Conservation (phyloP, 306 rosid species). For the Gillenia trifoliata region DNA sequence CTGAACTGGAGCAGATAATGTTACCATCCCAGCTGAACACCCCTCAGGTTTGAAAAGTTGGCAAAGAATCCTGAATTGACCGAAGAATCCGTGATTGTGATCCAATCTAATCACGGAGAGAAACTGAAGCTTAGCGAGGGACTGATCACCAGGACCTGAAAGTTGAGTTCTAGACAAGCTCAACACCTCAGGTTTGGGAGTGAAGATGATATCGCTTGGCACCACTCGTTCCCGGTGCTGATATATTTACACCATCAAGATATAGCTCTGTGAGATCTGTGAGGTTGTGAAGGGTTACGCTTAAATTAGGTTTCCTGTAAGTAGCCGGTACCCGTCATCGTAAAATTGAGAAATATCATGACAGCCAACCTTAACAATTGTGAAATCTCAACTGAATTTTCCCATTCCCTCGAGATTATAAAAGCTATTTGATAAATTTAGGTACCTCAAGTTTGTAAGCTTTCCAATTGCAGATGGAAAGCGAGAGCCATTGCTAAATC, state of each 20-base stretch:
- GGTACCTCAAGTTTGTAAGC: constrained; percentile 3
- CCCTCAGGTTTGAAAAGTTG: neutral
- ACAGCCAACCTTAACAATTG: neutral
- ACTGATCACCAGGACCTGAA: constrained; percentile 3
- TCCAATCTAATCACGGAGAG: neutral
- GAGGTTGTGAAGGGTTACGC: neutral
- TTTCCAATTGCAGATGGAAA: constrained; percentile 22
- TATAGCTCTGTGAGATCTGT: neutral
- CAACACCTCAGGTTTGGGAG: constrained; percentile 5
- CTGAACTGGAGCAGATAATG: neutral
- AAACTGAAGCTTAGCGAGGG: neutral
- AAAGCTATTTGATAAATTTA: neutral
- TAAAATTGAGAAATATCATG: constrained; percentile 10
- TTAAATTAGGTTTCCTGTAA: constrained; percentile 7
- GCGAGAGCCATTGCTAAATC: neutral
- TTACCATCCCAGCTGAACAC: neutral
- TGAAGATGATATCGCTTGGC: constrained; percentile 4
- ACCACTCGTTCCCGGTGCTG: constrained; percentile 34
- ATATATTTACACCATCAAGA: constrained; percentile 21
- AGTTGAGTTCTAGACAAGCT: neutral
- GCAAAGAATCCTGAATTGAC: neutral
- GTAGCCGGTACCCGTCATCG: too few species aligned
- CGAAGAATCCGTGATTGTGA: too few species aligned
- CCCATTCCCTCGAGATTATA: too few species aligned
- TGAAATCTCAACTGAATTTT: too few species aligned